phyloP scores from a whole-genome alignment of 2,329 filamentous ascomycete genomes.

The Aspergillus fischeri region DNA sequence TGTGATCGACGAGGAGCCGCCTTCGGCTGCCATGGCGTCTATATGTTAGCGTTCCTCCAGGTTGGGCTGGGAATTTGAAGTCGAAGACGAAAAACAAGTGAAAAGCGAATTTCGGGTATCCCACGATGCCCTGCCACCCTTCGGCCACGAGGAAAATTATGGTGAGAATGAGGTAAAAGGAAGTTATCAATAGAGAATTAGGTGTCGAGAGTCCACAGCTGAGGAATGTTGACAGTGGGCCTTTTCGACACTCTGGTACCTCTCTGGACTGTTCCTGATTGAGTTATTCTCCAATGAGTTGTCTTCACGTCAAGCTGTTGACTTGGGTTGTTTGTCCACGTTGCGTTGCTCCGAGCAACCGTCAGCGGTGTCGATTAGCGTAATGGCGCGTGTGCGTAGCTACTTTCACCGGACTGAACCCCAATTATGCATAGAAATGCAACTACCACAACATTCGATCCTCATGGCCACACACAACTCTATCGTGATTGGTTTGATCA shows the following conservation, averaged over 20 bases:
- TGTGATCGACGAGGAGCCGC: slow-evolving; percentile 48
- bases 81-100: slow-evolving; percentile 8
- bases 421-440: not conserved
- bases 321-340: slow-evolving; percentile 24
- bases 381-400: slow-evolving; percentile 7
- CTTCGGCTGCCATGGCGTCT: slow-evolving; percentile 38
- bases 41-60: slow-evolving; percentile 17
- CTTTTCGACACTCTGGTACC: slow-evolving; percentile 8
- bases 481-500: not conserved
- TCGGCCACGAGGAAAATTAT: slow-evolving; percentile 11
- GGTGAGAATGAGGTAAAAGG: slow-evolving; percentile 11
- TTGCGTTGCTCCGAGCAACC: slow-evolving; percentile 34
- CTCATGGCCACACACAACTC: not conserved
- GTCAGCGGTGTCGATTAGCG: slow-evolving; percentile 14
- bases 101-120: slow-evolving; percentile 17
- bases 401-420: not conserved
- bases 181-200: not conserved
- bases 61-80: slow-evolving; percentile 10
- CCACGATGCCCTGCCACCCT: slow-evolving; percentile 17
- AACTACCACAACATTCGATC: not conserved
- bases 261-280: slow-evolving; percentile 5
- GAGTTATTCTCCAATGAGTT: slow-evolving; percentile 1
- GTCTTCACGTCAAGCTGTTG: slow-evolving; percentile 20
- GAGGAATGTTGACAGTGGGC: slow-evolving; percentile 31
- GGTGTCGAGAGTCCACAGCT: slow-evolving; percentile 1